Evolutionary conservation across 495 filamentous ascomycete species (phyloP).

Genomic region (Aspergillus funiculosus): DNA sequence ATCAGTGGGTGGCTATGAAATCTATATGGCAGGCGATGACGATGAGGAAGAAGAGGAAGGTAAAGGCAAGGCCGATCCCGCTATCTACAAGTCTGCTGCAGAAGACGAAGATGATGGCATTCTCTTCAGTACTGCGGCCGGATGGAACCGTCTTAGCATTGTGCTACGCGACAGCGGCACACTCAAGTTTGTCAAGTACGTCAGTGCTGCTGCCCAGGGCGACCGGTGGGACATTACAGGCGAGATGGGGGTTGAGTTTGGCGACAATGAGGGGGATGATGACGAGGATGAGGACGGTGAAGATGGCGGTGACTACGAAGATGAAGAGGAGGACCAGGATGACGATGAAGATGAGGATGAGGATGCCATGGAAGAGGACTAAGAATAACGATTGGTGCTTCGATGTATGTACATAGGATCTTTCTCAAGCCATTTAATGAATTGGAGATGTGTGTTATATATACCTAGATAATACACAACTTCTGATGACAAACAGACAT

Average conservation of each 20-base stretch:
- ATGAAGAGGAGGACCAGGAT: conserved; percentile 18
- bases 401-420: conserved; percentile 3
- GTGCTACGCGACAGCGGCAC: conserved; percentile 83
- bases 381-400: conserved; percentile 11
- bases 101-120: conserved; percentile 85
- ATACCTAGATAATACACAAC: too few species aligned
- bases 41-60: conserved; percentile 32
- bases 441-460: too few species aligned
- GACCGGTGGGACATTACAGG: conserved; percentile 91
- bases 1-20: conserved; percentile 75
- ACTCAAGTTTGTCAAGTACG: conserved; percentile 93
- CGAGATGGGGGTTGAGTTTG: conserved; percentile 46
- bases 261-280: conserved; percentile 38
- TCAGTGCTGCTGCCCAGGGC: conserved; percentile 71
- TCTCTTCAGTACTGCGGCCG: conserved; percentile 78
- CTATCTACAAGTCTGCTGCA: conserved; percentile 70
- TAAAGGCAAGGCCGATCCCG: conserved; percentile 42
- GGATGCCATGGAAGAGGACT: conserved; percentile 9
- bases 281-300: conserved; percentile 27
- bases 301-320: conserved; percentile 23
- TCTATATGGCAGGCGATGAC: conserved; percentile 87
- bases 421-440: too few species aligned
- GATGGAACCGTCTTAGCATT: conserved; percentile 85
- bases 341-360: conserved; percentile 10
- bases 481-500: too few species aligned